Conservation (phyloP, 129 eudicot genomes). For the Helianthus tuberosus region DNA sequence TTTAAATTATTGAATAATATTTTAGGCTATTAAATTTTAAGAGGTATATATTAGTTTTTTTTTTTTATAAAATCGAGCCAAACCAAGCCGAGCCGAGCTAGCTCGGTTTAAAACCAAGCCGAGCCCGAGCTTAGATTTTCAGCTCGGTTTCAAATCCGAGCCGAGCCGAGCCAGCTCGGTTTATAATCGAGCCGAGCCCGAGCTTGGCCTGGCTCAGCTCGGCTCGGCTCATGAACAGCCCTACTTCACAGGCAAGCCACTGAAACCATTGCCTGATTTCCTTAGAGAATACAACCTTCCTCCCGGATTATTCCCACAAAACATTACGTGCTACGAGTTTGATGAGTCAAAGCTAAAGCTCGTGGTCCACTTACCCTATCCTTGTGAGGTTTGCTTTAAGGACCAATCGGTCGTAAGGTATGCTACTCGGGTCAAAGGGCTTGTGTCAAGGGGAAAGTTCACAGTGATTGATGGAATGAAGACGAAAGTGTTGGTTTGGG, state of each 20-base stretch:
- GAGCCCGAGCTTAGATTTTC: no score
- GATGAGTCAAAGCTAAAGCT: slow-evolving; percentile 70
- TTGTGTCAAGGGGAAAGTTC: slow-evolving; percentile 72
- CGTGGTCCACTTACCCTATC: slow-evolving; percentile 65
- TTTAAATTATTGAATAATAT: no score
- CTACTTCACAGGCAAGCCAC: slow-evolving; percentile 61
- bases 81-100: no score
- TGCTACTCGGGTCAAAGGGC: slow-evolving; percentile 67
- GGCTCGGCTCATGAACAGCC: no score
- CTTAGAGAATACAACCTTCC: slow-evolving; percentile 86
- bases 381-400: slow-evolving; percentile 77
- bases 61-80: no score
- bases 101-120: no score
- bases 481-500: slow-evolving; percentile 82
- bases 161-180: no score
- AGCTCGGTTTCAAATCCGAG: no score
- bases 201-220: no score
- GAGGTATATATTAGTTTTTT: no score
- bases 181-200: no score
- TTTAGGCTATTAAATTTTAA: no score
- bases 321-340: slow-evolving; percentile 75
- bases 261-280: slow-evolving; percentile 66
- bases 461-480: slow-evolving; percentile 77
- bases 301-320: slow-evolving; percentile 76
- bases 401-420: slow-evolving; percentile 70